A percentile compares a stretch with the other conserved stretches of the same genome.
Evolutionary conservation across 805 yeast genomes (phyloP).

Genomic region (Lipomyces anomalus): DNA sequence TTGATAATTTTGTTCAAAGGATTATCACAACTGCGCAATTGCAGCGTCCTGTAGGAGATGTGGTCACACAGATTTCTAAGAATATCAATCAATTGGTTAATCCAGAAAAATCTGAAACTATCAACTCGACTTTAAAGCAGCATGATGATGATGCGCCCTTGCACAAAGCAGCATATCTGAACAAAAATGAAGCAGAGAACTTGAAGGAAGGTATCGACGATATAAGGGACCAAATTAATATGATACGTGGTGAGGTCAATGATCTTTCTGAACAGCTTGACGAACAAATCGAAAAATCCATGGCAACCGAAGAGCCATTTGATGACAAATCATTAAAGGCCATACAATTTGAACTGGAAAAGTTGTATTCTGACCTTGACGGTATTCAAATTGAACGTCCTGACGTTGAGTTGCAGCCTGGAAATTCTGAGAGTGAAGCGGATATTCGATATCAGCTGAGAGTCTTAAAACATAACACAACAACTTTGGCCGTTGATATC

Average conservation of each 20-base stretch:
- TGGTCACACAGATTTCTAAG: no score
- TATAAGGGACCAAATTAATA: constrained; percentile 5
- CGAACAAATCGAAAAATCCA: not conserved
- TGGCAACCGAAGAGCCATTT: not conserved
- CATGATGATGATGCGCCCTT: no score
- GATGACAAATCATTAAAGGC: not conserved
- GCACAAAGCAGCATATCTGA: no score
- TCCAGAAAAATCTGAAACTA: no score
- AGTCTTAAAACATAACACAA: constrained; percentile 23
- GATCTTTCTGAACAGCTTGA: constrained; percentile 8
- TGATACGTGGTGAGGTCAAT: constrained; percentile 8
- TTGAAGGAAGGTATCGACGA: no score
- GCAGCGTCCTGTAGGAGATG: no score
- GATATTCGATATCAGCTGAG: constrained; percentile 19
- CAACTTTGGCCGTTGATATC: constrained; percentile 28
- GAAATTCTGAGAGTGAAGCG: constrained; percentile 12
- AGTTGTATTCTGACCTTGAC: constrained; percentile 26
- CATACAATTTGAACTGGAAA: constrained; percentile 17
- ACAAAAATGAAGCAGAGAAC: no score
- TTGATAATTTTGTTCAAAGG: no score
- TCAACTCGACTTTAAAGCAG: no score
- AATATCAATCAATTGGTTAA: no score
- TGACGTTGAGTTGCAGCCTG: constrained; percentile 8
- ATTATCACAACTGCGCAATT: no score
- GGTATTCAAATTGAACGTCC: constrained; percentile 18